Base-by-base conservation (phyloP, 106 monocot species). In the Phalaenopsis aphrodite region DNA sequence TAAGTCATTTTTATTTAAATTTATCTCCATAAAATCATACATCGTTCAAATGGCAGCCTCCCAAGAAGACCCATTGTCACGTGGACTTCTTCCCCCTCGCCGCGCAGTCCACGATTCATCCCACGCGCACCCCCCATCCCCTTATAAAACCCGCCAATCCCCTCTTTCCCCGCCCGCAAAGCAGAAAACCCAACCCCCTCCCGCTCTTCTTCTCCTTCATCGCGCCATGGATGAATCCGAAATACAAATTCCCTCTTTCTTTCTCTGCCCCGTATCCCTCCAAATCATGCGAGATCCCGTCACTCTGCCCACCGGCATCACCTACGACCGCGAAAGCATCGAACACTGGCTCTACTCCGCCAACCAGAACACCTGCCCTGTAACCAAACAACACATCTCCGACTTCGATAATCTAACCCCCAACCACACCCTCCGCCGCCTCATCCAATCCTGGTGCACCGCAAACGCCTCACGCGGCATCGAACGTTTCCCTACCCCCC, bases 201-300 rank as follows among this genome's bases (percentile, higher is more conserved):
- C 64, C n/a, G 3, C 23, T 64, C 64, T 48, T 9, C 48, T 48
- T 48, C 48, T 48, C 48, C 2, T 8, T 8, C 8, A 5, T 2
- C 52, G 3, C 52, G 1, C 52, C 52, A 52, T 52, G 52, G 52
- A 52, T 52, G 52, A 52, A 52, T 52, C 52, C 12, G 74, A 42
- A 55, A 75, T 86, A 10, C 88, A 91, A 21, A 83, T 91, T 9
- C 91, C 91, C 16, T 57, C 81, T 8, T 89, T 80, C 77, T 91
- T 88, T 81, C 45, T 88, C 71, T 91, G 91, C 52, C 91, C 91
- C 17, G 89, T 91, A 58, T 91, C 91, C 11, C 85, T 91, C 65
- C 85, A 91, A 18, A 88, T 89, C 79, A 91, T 91, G 88, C 81
- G 75, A 46, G 91, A 91, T 72, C 91, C 91, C 7, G 91, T 91